Percentiles rank a stretch among this genome's conserved stretches.
Conservation (phyloP, 768 basidiomycete genomes). For the Amanita exitialis region DNA sequence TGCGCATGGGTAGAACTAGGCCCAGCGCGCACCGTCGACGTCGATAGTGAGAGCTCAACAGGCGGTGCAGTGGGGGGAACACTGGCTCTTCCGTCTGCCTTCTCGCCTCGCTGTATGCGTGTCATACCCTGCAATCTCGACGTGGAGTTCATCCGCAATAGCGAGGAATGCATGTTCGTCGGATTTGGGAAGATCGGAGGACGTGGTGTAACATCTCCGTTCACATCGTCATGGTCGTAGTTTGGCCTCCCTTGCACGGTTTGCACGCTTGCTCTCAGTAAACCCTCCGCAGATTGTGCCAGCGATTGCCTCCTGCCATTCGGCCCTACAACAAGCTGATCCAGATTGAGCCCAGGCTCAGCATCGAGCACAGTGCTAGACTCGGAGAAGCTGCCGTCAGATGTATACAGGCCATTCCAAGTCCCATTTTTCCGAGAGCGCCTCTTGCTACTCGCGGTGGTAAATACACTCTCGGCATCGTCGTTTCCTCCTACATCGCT, state of each 20-base stretch:
- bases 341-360: slow-evolving; percentile 19
- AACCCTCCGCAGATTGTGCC: slow-evolving; percentile 9
- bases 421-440: slow-evolving; percentile 13
- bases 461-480: slow-evolving; percentile 1
- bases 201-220: slow-evolving; percentile 53
- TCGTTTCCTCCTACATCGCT: slow-evolving; percentile 14
- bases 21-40: slow-evolving; percentile 4
- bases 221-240: slow-evolving; percentile 17
- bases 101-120: slow-evolving; percentile 2
- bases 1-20: neutral
- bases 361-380: slow-evolving; percentile 31
- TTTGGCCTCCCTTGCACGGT: neutral
- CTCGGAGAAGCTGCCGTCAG: slow-evolving; percentile 30
- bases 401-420: slow-evolving; percentile 8
- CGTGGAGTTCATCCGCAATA: slow-evolving; percentile 4
- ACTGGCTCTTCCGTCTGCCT: neutral
- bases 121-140: neutral
- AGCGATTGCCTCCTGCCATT: slow-evolving; percentile 24
- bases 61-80: slow-evolving; percentile 3
- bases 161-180: neutral
- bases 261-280: neutral
- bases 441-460: neutral
- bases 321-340: slow-evolving; percentile 19
- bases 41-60: neutral
- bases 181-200: slow-evolving; percentile 14